phyloP scores from a whole-genome alignment of 495 filamentous ascomycete genomes.

The Neurospora cerealis region DNA sequence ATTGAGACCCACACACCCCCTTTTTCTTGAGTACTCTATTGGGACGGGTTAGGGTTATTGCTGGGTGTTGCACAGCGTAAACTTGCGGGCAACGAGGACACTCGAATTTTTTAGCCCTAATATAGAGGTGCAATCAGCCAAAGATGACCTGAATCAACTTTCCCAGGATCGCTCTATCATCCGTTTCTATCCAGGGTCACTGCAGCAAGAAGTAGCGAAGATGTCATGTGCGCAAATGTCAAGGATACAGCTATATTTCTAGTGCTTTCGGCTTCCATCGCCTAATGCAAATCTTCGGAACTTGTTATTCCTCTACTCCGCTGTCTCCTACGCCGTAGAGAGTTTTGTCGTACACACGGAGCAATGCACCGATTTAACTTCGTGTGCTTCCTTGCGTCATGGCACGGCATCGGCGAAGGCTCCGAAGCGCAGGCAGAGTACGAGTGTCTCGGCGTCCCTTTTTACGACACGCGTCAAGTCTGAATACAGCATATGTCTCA shows the following conservation, averaged over 20 bases:
- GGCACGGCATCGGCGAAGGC: not conserved
- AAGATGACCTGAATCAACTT: not conserved
- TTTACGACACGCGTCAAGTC: not conserved
- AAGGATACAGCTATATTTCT: not conserved
- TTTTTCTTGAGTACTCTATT: not conserved
- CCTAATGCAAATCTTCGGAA: not conserved
- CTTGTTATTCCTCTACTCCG: accelerated
- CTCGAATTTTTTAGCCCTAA: not conserved
- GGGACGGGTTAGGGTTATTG: not conserved
- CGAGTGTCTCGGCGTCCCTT: not conserved
- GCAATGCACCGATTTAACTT: not conserved
- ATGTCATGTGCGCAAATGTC: not conserved
- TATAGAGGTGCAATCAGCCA: not conserved
- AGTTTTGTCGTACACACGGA: not conserved
- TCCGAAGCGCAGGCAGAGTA: not conserved
- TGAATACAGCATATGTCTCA: not conserved
- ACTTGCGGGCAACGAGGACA: not conserved
- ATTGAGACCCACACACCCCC: not conserved
- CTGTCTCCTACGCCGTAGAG: not conserved
- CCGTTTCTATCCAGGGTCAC: not conserved
- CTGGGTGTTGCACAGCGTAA: not conserved
- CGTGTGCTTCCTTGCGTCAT: not conserved
- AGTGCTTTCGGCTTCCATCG: not conserved
- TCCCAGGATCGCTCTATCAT: not conserved
- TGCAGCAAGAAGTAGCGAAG: not conserved